phyloP scores from a whole-genome alignment of 352 stramenopile genomes.

The Plasmopara muralis region DNA sequence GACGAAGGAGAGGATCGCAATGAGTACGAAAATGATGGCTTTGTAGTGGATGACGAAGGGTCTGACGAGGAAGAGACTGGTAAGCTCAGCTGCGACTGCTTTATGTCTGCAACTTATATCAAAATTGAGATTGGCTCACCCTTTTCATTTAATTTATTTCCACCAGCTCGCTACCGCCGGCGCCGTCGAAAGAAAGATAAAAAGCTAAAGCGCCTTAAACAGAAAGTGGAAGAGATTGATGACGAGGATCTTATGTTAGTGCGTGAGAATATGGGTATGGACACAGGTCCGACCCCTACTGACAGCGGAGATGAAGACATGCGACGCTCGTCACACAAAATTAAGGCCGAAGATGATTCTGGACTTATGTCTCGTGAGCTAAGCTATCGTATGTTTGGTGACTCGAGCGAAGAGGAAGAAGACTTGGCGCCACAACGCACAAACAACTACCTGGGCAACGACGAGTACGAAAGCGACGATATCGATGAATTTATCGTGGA shows the following conservation, averaged over 20 bases:
- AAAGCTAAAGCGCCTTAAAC: conserved; percentile 80
- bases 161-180: conserved; percentile 49
- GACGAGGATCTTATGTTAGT: conserved; percentile 85
- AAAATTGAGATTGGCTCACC: conserved; percentile 7
- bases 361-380: conserved; percentile 82
- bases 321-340: conserved; percentile 58
- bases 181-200: conserved; percentile 83
- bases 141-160: conserved; percentile 6
- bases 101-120: background rate
- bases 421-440: conserved; percentile 54
- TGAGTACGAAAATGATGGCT: conserved; percentile 86
- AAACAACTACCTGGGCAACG: conserved; percentile 78
- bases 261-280: conserved; percentile 86
- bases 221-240: conserved; percentile 84
- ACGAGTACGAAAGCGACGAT: conserved; percentile 87
- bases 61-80: conserved; percentile 62
- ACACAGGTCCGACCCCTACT: conserved; percentile 57
- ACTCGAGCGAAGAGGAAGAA: conserved; percentile 86
- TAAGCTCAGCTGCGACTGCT: conserved; percentile 19
- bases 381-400: conserved; percentile 85
- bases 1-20: conserved; percentile 83
- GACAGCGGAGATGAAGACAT: conserved; percentile 81
- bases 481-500: conserved; percentile 89
- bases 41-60: conserved; percentile 79
- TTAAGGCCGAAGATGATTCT: conserved; percentile 63